A percentile compares a stretch with the other conserved stretches of the same genome.
Conservation (phyloP, 2,329 filamentous ascomycete genomes). For the Colletotrichum sp. region DNA sequence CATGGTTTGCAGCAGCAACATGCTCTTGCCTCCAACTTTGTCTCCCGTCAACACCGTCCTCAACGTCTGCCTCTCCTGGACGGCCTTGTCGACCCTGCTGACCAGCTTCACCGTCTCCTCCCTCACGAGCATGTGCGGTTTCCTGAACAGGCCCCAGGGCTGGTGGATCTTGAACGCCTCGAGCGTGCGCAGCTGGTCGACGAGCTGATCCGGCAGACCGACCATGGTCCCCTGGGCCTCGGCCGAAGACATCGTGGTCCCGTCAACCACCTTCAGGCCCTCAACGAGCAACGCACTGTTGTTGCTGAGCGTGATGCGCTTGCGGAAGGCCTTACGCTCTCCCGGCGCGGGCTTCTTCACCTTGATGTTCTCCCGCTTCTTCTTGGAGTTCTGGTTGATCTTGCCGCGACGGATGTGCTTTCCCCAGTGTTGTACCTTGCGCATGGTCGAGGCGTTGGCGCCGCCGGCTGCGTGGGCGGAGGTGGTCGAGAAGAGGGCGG, state of each 20-base stretch:
- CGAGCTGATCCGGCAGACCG: conserved; percentile 68
- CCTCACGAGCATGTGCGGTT: conserved; percentile 80
- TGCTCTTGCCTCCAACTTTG: conserved; percentile 83
- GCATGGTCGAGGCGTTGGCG: background rate
- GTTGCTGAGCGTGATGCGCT: conserved; percentile 91
- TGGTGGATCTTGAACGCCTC: conserved; percentile 93
- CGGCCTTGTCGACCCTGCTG: conserved; percentile 64
- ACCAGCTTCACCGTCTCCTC: conserved; percentile 78
- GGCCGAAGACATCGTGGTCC: conserved; percentile 57
- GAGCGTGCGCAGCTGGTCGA: conserved; percentile 82
- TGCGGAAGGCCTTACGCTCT: conserved; percentile 86
- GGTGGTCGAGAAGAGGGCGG: conserved; percentile 48
- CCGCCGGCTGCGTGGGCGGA: conserved; percentile 27
- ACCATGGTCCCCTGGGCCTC: conserved; percentile 70
- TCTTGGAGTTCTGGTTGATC: conserved; percentile 43
- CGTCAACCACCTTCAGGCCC: conserved; percentile 67
- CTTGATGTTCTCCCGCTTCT: conserved; percentile 45
- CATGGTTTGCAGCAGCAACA: conserved; percentile 84
- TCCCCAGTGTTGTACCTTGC: conserved; percentile 13
- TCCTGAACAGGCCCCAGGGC: conserved; percentile 85
- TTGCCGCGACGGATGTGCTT: conserved; percentile 24
- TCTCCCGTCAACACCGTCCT: conserved; percentile 76
- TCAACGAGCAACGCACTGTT: conserved; percentile 85
- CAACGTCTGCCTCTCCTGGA: conserved; percentile 57
- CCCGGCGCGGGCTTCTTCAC: conserved; percentile 70